A percentile compares a stretch with the other conserved stretches of the same genome.
Conservation (phyloP, 2,329 filamentous ascomycete genomes). For the Aspergillus amoenus region DNA sequence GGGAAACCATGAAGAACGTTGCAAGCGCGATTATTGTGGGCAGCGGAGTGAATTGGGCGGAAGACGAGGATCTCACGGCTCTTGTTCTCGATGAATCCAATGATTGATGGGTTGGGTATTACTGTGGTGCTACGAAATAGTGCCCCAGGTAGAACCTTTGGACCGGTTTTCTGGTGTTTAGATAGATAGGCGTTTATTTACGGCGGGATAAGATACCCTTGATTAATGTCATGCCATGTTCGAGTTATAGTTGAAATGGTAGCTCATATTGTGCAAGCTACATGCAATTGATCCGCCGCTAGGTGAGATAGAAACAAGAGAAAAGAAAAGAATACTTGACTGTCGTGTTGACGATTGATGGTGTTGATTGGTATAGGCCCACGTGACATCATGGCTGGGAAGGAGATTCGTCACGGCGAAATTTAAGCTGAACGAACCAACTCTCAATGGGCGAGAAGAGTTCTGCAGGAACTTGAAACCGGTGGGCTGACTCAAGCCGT, state of each 20-base stretch:
- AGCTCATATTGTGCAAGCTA: background rate
- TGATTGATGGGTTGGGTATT: conserved; percentile 30
- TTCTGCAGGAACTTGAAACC: conserved; percentile 10
- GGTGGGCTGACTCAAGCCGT: background rate
- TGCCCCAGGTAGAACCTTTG: background rate
- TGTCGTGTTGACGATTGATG: background rate
- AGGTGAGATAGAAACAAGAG: background rate
- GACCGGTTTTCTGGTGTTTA: background rate
- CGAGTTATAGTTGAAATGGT: background rate
- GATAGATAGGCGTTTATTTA: conserved; percentile 13
- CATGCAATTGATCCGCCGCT: background rate
- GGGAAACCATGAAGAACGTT: conserved; percentile 74
- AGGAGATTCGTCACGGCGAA: conserved; percentile 16
- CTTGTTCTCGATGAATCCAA: conserved; percentile 71
- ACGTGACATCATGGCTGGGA: conserved; percentile 24
- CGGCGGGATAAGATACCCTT: conserved; percentile 2
- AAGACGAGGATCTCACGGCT: conserved; percentile 64
- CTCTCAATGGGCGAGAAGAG: background rate
- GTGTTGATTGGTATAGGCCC: conserved; percentile 11
- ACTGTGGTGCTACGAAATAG: background rate
- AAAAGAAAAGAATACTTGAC: background rate
- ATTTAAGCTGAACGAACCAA: background rate
- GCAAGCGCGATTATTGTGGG: conserved; percentile 76
- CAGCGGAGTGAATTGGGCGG: conserved; percentile 79
- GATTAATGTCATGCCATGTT: background rate